Evolutionary conservation across 2,329 filamentous ascomycete genomes (phyloP), one percentile per base, ranked within the genome.

Genomic region (Thelonectria discophora): DNA sequence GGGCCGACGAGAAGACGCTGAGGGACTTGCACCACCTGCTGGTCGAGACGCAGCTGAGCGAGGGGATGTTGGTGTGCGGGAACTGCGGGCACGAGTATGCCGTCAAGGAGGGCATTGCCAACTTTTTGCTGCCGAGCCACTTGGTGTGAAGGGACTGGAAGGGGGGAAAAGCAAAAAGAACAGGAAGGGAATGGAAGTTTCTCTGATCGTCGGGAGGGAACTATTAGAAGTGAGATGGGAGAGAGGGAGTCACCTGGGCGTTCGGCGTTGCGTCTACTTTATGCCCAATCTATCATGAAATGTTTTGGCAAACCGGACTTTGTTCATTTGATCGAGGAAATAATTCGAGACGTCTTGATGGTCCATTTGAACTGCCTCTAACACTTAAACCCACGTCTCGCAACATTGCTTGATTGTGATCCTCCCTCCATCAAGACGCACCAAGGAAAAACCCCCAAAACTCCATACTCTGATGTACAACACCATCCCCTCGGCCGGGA

Each of bases 91-190:
- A 98, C 75, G 92, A 97, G 81, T 99, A 98, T 78, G 88, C 88
- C 61, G 90, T 99, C 65, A 94, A 95, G 75, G 94, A 99, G 79
- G 95, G 95, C 5, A 97, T 98, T 76, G 93, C 93, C 62, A 98
- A 98, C 78, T 99, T 99, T 73, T 80, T 99, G 74, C 80, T 99
- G 69, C 95, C 95, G 12, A 95, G 91, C 72, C 95, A 99, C 81
- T 80, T 99, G 77, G 95, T 94, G 48, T 88, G 75, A 39, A 50
- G 30, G 34, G 12, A 24, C 17, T 12, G 46, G 24, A 34, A 15
- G 45, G 39, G 32, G 17, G 12, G n/a, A 43, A 32, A n/a, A 3
- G 13, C 8, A 45, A 37, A 42, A 17, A 27, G 18, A 37, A 32
- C 21, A 5, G 32, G 24, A 53, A 48, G 42, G n/a, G 17, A 45